phyloP scores from a whole-genome alignment of 257 asterid genomes.

The Penstemon barbatus region DNA sequence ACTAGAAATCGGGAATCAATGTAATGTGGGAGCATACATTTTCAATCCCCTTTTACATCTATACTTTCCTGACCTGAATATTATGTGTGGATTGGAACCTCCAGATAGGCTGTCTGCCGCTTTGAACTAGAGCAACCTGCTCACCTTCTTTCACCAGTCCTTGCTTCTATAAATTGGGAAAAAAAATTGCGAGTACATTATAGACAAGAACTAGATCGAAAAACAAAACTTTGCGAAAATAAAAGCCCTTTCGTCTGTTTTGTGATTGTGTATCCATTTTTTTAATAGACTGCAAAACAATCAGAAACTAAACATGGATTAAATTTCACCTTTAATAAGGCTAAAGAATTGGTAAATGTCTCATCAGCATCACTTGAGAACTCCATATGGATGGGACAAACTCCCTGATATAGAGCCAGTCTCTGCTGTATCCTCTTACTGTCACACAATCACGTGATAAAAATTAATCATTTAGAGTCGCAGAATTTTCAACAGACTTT shows the following conservation, averaged over 20 bases:
- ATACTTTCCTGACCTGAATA: conserved; percentile 88
- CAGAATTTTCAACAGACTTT: background rate
- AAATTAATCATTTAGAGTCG: conserved; percentile 14
- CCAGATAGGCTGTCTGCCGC: conserved; percentile 83
- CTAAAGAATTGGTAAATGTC: conserved; percentile 51
- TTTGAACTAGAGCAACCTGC: conserved; percentile 92
- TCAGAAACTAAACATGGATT: conserved; percentile 2
- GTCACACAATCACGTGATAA: conserved; percentile 28
- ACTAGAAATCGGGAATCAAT: background rate
- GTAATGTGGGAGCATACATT: background rate
- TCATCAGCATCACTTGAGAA: conserved; percentile 58
- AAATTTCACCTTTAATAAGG: conserved; percentile 49
- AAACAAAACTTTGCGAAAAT: background rate
- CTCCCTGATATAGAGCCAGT: conserved; percentile 59
- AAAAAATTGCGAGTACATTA: conserved; percentile 9
- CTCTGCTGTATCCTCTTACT: conserved; percentile 63
- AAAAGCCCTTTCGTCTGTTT: background rate
- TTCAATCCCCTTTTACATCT: conserved; percentile 23
- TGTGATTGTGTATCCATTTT: background rate
- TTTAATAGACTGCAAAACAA: background rate
- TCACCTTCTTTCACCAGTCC: conserved; percentile 96
- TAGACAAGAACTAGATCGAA: conserved; percentile 3
- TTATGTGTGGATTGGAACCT: conserved; percentile 85
- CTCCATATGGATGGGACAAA: conserved; percentile 62
- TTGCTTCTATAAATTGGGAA: conserved; percentile 49